phyloP scores from a whole-genome alignment of 176 grass and related monocot genomes.

The Rhynchospora pubera region DNA sequence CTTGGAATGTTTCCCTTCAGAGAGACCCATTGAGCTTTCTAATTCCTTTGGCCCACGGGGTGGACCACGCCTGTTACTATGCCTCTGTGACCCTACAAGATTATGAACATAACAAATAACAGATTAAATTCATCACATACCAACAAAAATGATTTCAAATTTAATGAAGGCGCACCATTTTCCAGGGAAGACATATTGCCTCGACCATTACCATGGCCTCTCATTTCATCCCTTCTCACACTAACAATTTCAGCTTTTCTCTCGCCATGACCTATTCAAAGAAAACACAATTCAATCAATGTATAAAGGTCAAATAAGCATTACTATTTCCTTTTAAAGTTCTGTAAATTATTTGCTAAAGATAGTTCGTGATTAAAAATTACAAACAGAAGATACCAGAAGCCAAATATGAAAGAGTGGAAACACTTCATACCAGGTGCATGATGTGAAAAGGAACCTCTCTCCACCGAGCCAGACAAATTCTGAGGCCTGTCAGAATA shows the following conservation, averaged over 20 bases:
- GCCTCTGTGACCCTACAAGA: conserved; percentile 59
- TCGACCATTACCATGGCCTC: conserved; percentile 44
- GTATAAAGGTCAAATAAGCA: not conserved
- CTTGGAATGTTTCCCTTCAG: conserved; percentile 78
- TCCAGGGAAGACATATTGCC: conserved; percentile 35
- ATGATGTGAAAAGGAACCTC: conserved; percentile 33
- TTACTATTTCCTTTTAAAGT: not conserved
- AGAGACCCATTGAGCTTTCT: conserved; percentile 42
- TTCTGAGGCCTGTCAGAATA: conserved; percentile 49
- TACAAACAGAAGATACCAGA: not conserved
- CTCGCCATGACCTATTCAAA: conserved; percentile 46
- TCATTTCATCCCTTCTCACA: conserved; percentile 38
- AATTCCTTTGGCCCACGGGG: conserved; percentile 60
- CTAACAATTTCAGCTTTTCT: conserved; percentile 52
- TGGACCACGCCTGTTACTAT: conserved; percentile 53
- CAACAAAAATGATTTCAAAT: not conserved
- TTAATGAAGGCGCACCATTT: conserved; percentile 50
- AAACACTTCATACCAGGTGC: conserved; percentile 38
- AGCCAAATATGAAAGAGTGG: not conserved
- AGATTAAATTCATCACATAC: not conserved
- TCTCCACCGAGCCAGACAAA: conserved; percentile 39
- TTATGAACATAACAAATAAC: conserved; percentile 16
- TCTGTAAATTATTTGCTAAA: not conserved
- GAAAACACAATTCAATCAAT: conserved; percentile 5
- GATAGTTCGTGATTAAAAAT: not conserved